Evolutionary conservation across 73 alveolate genomes (phyloP).

Genomic region (Paramecium sexaurelia): DNA sequence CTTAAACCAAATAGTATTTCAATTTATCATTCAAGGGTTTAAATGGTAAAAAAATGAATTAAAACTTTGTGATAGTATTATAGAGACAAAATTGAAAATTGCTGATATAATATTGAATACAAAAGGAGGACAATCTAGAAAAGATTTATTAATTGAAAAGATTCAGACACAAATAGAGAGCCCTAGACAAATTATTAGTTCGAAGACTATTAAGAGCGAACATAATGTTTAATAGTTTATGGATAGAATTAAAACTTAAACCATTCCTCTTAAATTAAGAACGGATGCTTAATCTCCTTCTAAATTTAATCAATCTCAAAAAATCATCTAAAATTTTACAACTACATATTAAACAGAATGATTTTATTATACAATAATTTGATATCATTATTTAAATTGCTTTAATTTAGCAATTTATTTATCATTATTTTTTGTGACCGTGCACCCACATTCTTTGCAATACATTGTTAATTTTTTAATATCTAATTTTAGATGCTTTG

Average conservation of each 20-base stretch:
- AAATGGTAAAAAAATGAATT: background rate
- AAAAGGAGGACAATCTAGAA: slow-evolving; percentile 4
- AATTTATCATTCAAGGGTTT: background rate
- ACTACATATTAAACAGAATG: slow-evolving; percentile 8
- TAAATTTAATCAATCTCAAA: background rate
- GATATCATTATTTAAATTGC: background rate
- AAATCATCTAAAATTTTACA: background rate
- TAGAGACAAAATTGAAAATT: background rate
- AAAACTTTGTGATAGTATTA: background rate
- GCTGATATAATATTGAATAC: background rate
- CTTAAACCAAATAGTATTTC: background rate
- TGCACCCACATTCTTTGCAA: background rate
- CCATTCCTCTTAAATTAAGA: background rate
- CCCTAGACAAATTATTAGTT: background rate
- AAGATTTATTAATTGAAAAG: background rate
- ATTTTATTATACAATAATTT: background rate
- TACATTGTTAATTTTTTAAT: background rate
- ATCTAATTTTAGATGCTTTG: background rate
- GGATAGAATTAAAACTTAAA: background rate
- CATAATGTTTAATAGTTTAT: background rate
- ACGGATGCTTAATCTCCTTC: background rate
- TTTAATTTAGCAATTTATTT: background rate
- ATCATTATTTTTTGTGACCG: background rate
- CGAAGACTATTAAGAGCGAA: background rate
- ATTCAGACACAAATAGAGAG: background rate